phyloP scores from a whole-genome alignment of 768 basidiomycete genomes.

The Sistotremastrum suecicum region DNA sequence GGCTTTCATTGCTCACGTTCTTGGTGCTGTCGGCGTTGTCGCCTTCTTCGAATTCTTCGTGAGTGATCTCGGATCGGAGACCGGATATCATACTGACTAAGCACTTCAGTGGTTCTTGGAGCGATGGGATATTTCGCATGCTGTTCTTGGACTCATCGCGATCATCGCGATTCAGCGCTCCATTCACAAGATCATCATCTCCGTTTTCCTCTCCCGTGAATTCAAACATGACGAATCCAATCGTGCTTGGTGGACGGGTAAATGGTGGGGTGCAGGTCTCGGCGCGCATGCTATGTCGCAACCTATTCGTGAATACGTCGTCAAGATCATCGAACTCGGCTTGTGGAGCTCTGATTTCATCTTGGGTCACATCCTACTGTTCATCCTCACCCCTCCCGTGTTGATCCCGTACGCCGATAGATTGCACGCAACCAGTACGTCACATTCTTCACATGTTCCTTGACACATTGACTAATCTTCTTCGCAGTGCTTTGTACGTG shows the following conservation, averaged over 20 bases:
- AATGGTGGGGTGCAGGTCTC: slow-evolving; percentile 92
- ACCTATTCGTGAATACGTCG: slow-evolving; percentile 91
- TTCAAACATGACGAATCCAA: slow-evolving; percentile 99
- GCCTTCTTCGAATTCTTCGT: slow-evolving; percentile 96
- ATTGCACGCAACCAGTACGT: slow-evolving; percentile 83
- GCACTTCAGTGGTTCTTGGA: slow-evolving; percentile 78
- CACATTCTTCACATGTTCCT: not conserved
- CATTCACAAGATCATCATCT: slow-evolving; percentile 85
- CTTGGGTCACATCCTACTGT: slow-evolving; percentile 72
- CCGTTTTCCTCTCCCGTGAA: slow-evolving; percentile 89
- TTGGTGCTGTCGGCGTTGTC: slow-evolving; percentile 75
- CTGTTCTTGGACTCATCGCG: slow-evolving; percentile 84
- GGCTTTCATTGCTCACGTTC: slow-evolving; percentile 76
- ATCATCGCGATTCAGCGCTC: slow-evolving; percentile 87
- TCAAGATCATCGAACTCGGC: slow-evolving; percentile 94
- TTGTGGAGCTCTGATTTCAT: slow-evolving; percentile 93
- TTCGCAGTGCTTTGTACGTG: slow-evolving; percentile 10
- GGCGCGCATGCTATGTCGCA: slow-evolving; percentile 92
- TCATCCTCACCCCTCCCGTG: slow-evolving; percentile 81
- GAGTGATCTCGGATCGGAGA: slow-evolving; percentile 17
- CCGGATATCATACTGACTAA: not conserved
- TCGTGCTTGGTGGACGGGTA: slow-evolving; percentile 97
- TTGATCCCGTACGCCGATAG: slow-evolving; percentile 86
- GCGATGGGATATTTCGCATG: slow-evolving; percentile 81
- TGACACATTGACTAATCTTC: slow-evolving; percentile 4